Conservation (phyloP, 129 eudicot species). For the Tanacetum coccineum region DNA sequence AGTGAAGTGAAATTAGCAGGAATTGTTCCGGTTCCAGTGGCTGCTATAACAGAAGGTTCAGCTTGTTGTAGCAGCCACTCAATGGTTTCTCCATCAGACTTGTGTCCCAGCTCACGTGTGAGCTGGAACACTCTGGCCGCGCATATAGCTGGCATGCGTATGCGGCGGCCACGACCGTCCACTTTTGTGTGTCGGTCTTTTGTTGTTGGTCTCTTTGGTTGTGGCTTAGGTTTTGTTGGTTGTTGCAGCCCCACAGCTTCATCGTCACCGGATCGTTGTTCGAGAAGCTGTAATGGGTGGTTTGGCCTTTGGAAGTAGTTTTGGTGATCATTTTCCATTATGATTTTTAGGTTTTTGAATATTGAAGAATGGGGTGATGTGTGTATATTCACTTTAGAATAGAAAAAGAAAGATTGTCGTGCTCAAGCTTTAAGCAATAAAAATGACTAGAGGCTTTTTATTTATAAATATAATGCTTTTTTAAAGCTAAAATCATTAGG, state of each 20-base stretch:
- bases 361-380: background rate
- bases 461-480: background rate
- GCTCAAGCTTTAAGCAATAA: conserved; percentile 11
- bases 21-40: conserved; percentile 28
- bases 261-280: conserved; percentile 2
- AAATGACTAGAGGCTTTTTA: background rate
- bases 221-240: conserved; percentile 7
- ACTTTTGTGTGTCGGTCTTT: conserved; percentile 22
- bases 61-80: conserved; percentile 29
- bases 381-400: conserved; percentile 2
- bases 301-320: background rate
- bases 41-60: conserved; percentile 26
- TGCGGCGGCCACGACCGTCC: conserved; percentile 24
- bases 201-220: conserved; percentile 4
- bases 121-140: conserved; percentile 32
- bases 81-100: conserved; percentile 26
- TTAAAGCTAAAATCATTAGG: background rate
- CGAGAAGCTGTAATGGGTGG: conserved; percentile 20
- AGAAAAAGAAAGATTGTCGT: conserved; percentile 3
- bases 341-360: background rate
- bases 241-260: background rate
- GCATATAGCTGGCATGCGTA: conserved; percentile 21
- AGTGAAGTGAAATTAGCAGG: conserved; percentile 27
- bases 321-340: conserved; percentile 21
- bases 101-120: conserved; percentile 25